Percentiles rank a stretch among this genome's conserved stretches.
Conservation (phyloP, 495 filamentous ascomycete genomes). For the Aspergillus ellipticus region DNA sequence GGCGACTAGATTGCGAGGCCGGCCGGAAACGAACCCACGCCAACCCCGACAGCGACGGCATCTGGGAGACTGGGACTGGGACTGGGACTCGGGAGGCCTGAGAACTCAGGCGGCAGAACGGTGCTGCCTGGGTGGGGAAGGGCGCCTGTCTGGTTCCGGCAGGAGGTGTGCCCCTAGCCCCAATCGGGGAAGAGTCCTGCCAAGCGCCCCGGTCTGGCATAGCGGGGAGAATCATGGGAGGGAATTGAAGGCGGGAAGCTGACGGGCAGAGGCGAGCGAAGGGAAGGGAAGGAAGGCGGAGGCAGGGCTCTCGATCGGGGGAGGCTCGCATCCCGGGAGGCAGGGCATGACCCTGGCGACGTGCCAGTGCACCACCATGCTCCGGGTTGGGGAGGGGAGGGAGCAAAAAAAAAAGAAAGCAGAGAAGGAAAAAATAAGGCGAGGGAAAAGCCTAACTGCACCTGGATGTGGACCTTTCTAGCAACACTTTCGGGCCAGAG, state of each 20-base stretch:
- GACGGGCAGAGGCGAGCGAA: slow-evolving; percentile 1
- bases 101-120: slow-evolving; percentile 11
- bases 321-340: neutral
- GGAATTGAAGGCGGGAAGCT: too few relatives aligned
- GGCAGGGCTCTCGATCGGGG: neutral
- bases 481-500: neutral
- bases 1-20: slow-evolving; percentile 6
- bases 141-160: slow-evolving; percentile 9
- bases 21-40: slow-evolving; percentile 12
- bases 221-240: slow-evolving; percentile 14
- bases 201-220: slow-evolving; percentile 18
- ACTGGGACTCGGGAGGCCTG: slow-evolving; percentile 3
- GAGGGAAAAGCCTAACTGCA: neutral
- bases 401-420: slow-evolving; percentile 4
- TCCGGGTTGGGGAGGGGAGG: neutral
- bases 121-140: slow-evolving; percentile 14
- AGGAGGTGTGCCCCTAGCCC: slow-evolving; percentile 7
- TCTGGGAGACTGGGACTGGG: too few relatives aligned
- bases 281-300: slow-evolving; percentile 4
- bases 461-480: slow-evolving; percentile 1
- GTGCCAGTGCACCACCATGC: neutral
- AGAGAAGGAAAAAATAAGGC: slow-evolving; percentile 5
- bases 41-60: neutral
- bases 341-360: neutral
- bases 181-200: slow-evolving; percentile 10